Evolutionary conservation across 257 asterid species (phyloP).

Genomic region (Euphrasia confusa): DNA sequence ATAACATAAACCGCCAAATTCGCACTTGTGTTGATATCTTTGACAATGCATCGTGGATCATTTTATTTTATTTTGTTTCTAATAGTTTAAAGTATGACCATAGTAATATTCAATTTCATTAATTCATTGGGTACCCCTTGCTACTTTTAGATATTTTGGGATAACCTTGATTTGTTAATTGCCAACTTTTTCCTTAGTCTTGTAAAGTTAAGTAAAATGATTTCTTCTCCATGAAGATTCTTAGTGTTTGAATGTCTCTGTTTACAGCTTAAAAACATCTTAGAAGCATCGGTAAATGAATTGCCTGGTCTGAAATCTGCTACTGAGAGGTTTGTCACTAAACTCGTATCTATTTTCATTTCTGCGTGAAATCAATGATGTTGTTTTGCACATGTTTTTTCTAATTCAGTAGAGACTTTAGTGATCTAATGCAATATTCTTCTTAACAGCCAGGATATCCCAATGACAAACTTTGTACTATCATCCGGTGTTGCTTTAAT

Average conservation of each 20-base stretch:
- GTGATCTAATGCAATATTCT: slow-evolving; percentile 22
- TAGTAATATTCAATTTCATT: too few relatives aligned
- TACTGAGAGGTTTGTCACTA: slow-evolving; percentile 33
- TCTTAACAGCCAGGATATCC: slow-evolving; percentile 50
- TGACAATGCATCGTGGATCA: background rate
- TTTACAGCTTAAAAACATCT: slow-evolving; percentile 27
- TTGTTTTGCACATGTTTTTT: background rate
- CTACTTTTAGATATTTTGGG: too few relatives aligned
- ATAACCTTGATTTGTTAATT: too few relatives aligned
- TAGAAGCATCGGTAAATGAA: slow-evolving; percentile 36
- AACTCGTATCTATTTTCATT: slow-evolving; percentile 12
- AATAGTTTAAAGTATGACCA: too few relatives aligned
- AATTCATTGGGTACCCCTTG: too few relatives aligned
- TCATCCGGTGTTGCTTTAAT: slow-evolving; percentile 71
- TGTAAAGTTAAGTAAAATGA: too few relatives aligned
- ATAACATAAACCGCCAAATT: background rate
- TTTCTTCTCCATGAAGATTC: slow-evolving; percentile 5
- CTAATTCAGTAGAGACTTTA: slow-evolving; percentile 13
- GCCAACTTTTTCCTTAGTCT: too few relatives aligned
- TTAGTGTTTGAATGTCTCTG: slow-evolving; percentile 10
- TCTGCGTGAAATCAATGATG: slow-evolving; percentile 8
- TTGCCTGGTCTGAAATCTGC: slow-evolving; percentile 26
- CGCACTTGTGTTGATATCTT: background rate
- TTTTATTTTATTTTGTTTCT: background rate
- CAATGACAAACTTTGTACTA: slow-evolving; percentile 35